Percentiles rank a stretch among this genome's conserved stretches.
Conservation (phyloP, 208 protist species). For the Leishmania turanica region DNA sequence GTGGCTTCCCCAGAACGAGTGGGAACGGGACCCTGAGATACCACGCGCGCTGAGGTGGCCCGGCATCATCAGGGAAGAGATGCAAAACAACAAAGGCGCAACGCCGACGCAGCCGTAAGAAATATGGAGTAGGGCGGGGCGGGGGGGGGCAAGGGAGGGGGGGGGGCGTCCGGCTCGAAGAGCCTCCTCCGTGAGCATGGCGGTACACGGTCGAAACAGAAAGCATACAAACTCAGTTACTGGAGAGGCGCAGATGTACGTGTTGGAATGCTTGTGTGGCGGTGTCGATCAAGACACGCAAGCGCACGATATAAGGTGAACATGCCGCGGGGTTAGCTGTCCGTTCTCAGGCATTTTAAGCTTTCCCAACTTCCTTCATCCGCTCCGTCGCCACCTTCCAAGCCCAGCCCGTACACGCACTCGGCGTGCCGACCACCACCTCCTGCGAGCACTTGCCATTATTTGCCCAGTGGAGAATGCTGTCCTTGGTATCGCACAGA, state of each 20-base stretch:
- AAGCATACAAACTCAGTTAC: neutral
- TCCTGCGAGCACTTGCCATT: constrained; percentile 77
- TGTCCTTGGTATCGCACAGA: constrained; percentile 55
- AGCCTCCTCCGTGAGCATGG: neutral
- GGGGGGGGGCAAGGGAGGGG: neutral
- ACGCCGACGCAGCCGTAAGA: neutral
- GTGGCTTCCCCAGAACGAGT: too few species aligned
- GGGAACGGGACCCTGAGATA: too few species aligned
- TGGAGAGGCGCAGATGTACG: neutral
- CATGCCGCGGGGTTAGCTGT: neutral
- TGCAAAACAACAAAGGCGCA: neutral
- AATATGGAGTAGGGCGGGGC: neutral
- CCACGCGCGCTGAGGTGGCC: neutral
- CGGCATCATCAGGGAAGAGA: neutral
- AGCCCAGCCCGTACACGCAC: constrained; percentile 64
- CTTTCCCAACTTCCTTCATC: constrained; percentile 15
- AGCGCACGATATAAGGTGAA: neutral
- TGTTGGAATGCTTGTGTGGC: neutral
- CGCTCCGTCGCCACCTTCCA: constrained; percentile 31
- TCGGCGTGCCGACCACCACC: constrained; percentile 78
- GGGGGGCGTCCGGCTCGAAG: neutral
- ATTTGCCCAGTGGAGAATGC: constrained; percentile 53
- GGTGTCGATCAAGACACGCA: neutral
- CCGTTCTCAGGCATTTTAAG: neutral
- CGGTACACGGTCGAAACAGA: neutral